Evolutionary conservation across 2,329 filamentous ascomycete species (phyloP), one percentile per base, ranked within the genome.

Genomic region (Paraconiothyrium brasiliense): DNA sequence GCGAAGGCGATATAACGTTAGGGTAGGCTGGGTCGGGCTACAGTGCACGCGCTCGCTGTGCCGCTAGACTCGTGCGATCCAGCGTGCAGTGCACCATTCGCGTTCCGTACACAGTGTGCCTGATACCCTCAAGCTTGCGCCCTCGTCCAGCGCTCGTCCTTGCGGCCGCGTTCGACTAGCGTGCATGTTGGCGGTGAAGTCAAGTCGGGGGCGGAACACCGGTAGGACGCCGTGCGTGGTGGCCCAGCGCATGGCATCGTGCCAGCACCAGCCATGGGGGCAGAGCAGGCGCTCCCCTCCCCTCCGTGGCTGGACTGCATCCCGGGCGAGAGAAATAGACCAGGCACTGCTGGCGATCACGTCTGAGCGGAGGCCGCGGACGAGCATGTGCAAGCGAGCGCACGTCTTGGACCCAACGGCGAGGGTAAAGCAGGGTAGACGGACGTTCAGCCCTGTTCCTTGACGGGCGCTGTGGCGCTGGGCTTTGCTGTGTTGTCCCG

Each of bases 341-440:
- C 22, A 54, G 35, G 50, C 35, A 54, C 50, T 20, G 13, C 22
- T 43, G 37, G 50, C 50, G 35, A 54, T 54, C 50, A n/a, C 37
- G 35, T 43, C 37, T 24, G 13, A 14, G 32, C 16, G 9, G 3
- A 49, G 27, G n/a, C 49, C 32, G 34, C 50, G 34, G 50, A 43
- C 50, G 50, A 39, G 35, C 34, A 34, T 52, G 16, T 11, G 11
- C 35, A n/a, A 54, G 48, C 30, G 16, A 51, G 20, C 20, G 20
- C 32, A 37, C 3, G 48, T 37, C 27, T 30, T 14, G 16, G 30
- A 37, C 32, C 49, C 49, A 13, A 30, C 50, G 35, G 50, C 37
- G 50, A 54, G 50, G 35, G 24, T 54, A 35, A 20, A 4, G 35
- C 35, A 54, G 50, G 50, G 50, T 32, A 41, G n/a, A 11, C 14